Evolutionary conservation across 768 basidiomycete species (phyloP), one percentile per base, ranked within the genome.

Genomic region (Termitomyces sp.): DNA sequence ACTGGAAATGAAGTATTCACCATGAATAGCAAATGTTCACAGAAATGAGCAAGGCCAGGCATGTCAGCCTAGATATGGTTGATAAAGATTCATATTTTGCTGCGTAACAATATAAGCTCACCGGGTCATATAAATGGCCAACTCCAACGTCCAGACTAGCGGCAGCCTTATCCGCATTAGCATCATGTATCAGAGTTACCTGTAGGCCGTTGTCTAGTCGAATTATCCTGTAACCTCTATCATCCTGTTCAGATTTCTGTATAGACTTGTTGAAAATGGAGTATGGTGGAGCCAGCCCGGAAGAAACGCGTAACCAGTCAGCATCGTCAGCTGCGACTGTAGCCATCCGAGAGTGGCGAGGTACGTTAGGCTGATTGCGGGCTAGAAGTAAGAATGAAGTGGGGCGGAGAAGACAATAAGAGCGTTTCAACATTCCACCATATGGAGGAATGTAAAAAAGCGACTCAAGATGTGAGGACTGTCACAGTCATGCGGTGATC

Each of bases 21-120:
- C 87, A 99, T 93, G 74, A 99, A 99, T 60, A 97, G 73, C 49
- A 99, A 69, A 71, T 99, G 96, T 70, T 99, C 96, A 74, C 95
- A 95, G 68, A 95, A 95, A 72, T 96, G 93, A 48, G 94, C 94
- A 44, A 95, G 80, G 12, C 94, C 94, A 10, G 91, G 94, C 82
- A 95, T 89, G 68, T 96, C 93, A 69, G 82, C 86, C 86, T 91
- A 65, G 26, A 22, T 13, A 16, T 20, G 36, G 16, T 56, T 14
- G 7, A 20, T 39, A 9, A 18, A 26, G 43, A 26, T n/a, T 16
- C 33, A 14, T 34, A 39, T 22, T 53, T n/a, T 54, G 33, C 33
- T 46, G 24, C 16, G 34, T 12, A n/a, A 50, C 9, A 40, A 8
- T 77, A 26, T 7, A 2, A 30, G 36, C 88, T 72, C 68, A 93